Base-by-base conservation (phyloP, 1,284 basidiomycete species). In the Wolfiporia cocos region DNA sequence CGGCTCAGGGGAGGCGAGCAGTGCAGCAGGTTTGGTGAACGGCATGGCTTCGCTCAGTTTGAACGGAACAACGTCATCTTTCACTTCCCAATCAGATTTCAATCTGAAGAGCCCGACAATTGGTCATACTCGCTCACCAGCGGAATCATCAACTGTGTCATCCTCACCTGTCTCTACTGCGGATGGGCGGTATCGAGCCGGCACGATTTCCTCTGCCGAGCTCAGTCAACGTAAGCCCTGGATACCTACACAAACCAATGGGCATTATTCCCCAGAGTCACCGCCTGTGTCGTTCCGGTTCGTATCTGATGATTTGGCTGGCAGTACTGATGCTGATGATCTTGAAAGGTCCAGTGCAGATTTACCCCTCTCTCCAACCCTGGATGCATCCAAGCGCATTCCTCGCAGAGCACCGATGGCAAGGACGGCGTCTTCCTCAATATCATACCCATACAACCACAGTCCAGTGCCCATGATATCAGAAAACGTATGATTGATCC, bases 361-460 rank as follows among this genome's bases (percentile, higher is more conserved):
- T 30, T 21, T 39, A 6, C 35, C 44, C 11, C 44, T 52, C 9
- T 50, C 55, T 2, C 46, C 57, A 2, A 26, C 52, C 7, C 38
- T 39, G 4, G 71, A 71, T 24, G 38, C 51, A 6, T 46, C 58
- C 31, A 52, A 58, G 31, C 61, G 66, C 29, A 48, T 66, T 19
- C 43, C 48, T 31, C 66, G 67, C 45, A 67, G 64, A 44, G 64
- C 61, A 23, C 56, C 59, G 4, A 56, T 67, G 49, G 54, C 59
- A 28, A 65, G 64, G 34, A 60, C 65, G n/a, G 53, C 62, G 4
- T 68, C 73, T 10, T 56, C 60, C 32, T 65, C 64, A 22, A 59
- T 71, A 44, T 62, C 63, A 34, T 65, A 51, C 41, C 48, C 67
- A 23, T 63, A 67, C 49, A 61, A 56, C n/a, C n/a, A n/a, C n/a